A percentile compares a stretch with the other conserved stretches of the same genome.
These are phyloP conservation scores for Geranium brycei DNA, from an alignment of 345 rosid species.

Conservation along the genomic window DNA sequence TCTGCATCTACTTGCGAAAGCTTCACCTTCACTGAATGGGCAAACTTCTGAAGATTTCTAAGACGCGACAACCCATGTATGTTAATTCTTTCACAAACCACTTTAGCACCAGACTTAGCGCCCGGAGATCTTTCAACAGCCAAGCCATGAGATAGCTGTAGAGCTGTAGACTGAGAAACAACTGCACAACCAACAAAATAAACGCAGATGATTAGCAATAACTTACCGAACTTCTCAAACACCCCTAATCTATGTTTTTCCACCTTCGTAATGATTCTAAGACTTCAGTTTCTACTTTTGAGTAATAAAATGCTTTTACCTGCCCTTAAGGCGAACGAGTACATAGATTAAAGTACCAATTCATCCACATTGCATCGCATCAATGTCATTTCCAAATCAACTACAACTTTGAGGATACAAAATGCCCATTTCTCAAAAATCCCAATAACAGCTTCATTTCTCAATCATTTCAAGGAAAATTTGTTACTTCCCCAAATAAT, in stretches of 20 bases:
- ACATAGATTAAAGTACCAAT: background rate
- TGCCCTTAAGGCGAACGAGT: background rate
- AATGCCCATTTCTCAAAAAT: background rate
- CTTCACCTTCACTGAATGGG: slow-evolving; percentile 51
- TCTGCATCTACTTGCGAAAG: slow-evolving; percentile 28
- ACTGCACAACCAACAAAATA: slow-evolving; percentile 25
- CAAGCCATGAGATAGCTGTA: slow-evolving; percentile 38
- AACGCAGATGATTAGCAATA: background rate
- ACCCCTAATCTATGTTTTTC: background rate
- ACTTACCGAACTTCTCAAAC: background rate
- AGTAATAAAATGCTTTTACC: background rate
- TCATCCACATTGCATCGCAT: background rate
- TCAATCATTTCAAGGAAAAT: too few species aligned
- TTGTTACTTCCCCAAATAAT: background rate
- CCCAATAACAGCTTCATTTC: background rate
- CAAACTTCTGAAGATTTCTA: slow-evolving; percentile 43
- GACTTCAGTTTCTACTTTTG: background rate
- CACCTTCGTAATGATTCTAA: background rate
- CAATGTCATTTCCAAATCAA: too few species aligned
- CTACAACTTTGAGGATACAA: background rate
- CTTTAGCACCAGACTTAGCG: slow-evolving; percentile 34
- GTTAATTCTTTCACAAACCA: slow-evolving; percentile 58
- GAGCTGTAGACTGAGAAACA: slow-evolving; percentile 30
- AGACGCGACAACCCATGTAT: slow-evolving; percentile 55
- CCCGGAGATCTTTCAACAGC: slow-evolving; percentile 61